A percentile compares a stretch with the other conserved stretches of the same genome.
Conservation (phyloP, 805 yeast species). For the Myxozyma kluyveri region DNA sequence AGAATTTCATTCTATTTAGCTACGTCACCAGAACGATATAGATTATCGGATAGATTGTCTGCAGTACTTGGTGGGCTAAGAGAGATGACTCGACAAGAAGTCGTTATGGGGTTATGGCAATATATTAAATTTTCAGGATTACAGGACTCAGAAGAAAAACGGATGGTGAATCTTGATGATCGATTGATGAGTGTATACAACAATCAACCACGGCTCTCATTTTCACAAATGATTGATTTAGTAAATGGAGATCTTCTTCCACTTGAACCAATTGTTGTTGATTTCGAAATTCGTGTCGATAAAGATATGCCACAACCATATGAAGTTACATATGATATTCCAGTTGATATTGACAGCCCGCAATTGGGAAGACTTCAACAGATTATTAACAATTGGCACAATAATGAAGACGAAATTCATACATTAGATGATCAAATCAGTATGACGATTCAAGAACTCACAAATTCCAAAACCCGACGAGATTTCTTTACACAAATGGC, state of each 20-base stretch:
- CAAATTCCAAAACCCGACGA: constrained; percentile 59
- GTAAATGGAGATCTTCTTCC: constrained; percentile 70
- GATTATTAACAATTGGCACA: constrained; percentile 43
- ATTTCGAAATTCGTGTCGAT: constrained; percentile 73
- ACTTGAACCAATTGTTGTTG: constrained; percentile 72
- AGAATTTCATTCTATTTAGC: constrained; percentile 79
- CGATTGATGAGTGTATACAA: constrained; percentile 46
- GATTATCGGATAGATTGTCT: constrained; percentile 63
- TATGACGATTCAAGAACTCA: constrained; percentile 50
- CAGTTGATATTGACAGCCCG: constrained; percentile 51
- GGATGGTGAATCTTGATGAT: constrained; percentile 52
- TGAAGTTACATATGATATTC: constrained; percentile 67
- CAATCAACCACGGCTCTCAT: constrained; percentile 53
- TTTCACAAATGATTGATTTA: constrained; percentile 69
- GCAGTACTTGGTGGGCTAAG: constrained; percentile 63
- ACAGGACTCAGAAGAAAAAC: constrained; percentile 55
- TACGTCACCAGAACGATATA: constrained; percentile 65
- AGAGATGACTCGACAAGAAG: constrained; percentile 83
- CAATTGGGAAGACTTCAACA: constrained; percentile 36
- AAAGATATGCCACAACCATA: constrained; percentile 51
- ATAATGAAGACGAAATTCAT: constrained; percentile 43
- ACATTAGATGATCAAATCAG: constrained; percentile 47
- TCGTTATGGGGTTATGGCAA: constrained; percentile 76
- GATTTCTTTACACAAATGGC: constrained; percentile 73
- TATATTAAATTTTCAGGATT: constrained; percentile 66